Evolutionary conservation across 2,329 filamentous ascomycete genomes (phyloP).

Genomic region (Beauveria sp.): DNA sequence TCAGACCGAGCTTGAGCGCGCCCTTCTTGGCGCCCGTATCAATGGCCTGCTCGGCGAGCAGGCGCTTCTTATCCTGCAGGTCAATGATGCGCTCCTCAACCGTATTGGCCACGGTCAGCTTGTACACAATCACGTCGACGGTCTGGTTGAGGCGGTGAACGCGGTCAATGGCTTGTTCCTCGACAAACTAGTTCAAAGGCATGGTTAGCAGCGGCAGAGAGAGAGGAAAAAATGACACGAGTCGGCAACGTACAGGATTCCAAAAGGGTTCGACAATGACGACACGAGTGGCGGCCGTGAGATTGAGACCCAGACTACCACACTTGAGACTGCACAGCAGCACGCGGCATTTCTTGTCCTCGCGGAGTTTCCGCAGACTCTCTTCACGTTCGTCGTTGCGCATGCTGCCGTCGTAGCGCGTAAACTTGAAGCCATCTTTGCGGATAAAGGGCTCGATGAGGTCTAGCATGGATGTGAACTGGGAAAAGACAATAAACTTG

Average conservation of each 20-base stretch:
- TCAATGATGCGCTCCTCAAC: constrained; percentile 95
- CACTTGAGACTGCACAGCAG: constrained; percentile 92
- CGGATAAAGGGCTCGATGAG: constrained; percentile 87
- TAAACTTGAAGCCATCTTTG: constrained; percentile 66
- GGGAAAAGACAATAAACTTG: constrained; percentile 98
- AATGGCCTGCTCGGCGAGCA: constrained; percentile 85
- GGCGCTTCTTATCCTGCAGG: constrained; percentile 87
- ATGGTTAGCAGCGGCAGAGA: constrained; percentile 6
- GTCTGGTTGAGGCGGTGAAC: constrained; percentile 98
- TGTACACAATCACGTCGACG: constrained; percentile 89
- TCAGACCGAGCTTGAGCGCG: constrained; percentile 77
- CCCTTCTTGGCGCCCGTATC: constrained; percentile 69
- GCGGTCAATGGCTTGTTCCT: constrained; percentile 97
- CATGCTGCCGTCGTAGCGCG: constrained; percentile 94
- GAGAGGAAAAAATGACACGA: background rate
- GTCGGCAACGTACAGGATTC: constrained; percentile 64
- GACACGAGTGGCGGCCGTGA: constrained; percentile 88
- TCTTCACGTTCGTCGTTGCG: constrained; percentile 86
- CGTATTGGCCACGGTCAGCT: constrained; percentile 75
- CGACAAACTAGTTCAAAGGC: constrained; percentile 61
- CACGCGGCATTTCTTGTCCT: constrained; percentile 67
- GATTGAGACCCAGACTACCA: constrained; percentile 83
- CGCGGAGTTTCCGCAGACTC: constrained; percentile 68
- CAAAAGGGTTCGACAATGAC: constrained; percentile 97
- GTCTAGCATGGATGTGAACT: constrained; percentile 98